A percentile compares a stretch with the other conserved stretches of the same genome.
phyloP scores from a whole-genome alignment of 768 basidiomycete species.

The Suillus plorans region DNA sequence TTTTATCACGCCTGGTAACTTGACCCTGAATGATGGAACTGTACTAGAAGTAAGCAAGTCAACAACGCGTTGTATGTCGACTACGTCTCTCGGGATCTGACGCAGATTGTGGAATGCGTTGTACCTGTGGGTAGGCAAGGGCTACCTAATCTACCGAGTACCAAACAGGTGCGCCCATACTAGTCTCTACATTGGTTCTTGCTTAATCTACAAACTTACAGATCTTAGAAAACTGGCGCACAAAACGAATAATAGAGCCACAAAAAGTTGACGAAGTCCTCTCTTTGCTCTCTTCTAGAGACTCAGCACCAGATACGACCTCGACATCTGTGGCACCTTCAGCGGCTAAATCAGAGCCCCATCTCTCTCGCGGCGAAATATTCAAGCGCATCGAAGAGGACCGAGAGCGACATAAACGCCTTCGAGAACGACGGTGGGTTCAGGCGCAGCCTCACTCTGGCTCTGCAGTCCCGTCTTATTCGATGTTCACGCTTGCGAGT shows the following conservation, averaged over 20 bases:
- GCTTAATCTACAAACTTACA: constrained; percentile 24
- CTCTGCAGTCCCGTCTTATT: constrained; percentile 8
- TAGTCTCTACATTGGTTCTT: not conserved
- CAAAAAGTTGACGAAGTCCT: constrained; percentile 75
- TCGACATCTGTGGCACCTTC: constrained; percentile 20
- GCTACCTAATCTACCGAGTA: constrained; percentile 82
- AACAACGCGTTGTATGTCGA: constrained; percentile 66
- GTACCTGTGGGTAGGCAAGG: constrained; percentile 89
- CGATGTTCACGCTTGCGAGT: constrained; percentile 17
- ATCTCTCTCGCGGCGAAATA: constrained; percentile 64
- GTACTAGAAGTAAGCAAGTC: constrained; percentile 24
- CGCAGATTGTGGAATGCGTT: constrained; percentile 77
- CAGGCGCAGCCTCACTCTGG: constrained; percentile 59
- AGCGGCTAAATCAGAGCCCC: constrained; percentile 21
- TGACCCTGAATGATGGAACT: constrained; percentile 31
- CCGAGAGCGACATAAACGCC: constrained; percentile 86
- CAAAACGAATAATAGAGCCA: constrained; percentile 80
- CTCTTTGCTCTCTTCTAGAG: constrained; percentile 50
- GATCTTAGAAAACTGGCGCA: constrained; percentile 93
- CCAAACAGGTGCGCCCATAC: constrained; percentile 69
- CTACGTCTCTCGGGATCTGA: constrained; percentile 76
- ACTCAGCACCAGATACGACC: constrained; percentile 21
- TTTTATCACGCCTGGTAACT: constrained; percentile 17
- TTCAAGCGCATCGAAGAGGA: constrained; percentile 90
- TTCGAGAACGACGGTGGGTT: constrained; percentile 92